Evolutionary conservation across 2,329 filamentous ascomycete species (phyloP), one percentile per base, ranked within the genome.

Genomic region (Shiraia sp.): DNA sequence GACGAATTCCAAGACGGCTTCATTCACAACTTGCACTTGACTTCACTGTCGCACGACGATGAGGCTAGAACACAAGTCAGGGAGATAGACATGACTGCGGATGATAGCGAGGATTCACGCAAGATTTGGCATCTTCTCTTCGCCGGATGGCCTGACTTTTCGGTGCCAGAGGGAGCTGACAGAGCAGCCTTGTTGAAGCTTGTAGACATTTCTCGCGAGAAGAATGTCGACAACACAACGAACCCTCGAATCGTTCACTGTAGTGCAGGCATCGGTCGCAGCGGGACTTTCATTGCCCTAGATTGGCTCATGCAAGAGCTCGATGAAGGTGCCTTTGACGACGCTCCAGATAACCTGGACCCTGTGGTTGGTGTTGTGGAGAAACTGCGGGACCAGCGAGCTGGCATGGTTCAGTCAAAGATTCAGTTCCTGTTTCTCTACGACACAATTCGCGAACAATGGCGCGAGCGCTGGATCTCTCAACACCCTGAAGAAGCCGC

Each of bases 271-370:
- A 92, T 99, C 10, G 93, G 93, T 10, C 83, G 93, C 40, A 95
- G 88, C 6, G 93, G 93, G 24, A 97, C 93, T 0, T 99, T 97
- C 65, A 96, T 99, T 59, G 87, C 90, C 2, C 79, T 99, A n/a
- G 93, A 97, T 70, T 90, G 95, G 68, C 80, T 99, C 17, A 78
- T 95, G 50, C 80, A 85, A 25, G 90, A 96, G 69, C 78, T 97
- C 8, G 83, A 88, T 17, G 79, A 83, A 5, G 92, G 90, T 35
- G 78, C 83, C 15, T 72, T 95, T 35, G 77, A 78, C 45, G 36
- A 50, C 27, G 52, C 71, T 7, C 70, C 74, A 8, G 71, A 76
- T 9, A 72, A 76, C 32, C 61, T 70, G 17, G 91, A 96, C 59
- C 80, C 86, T 2, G 79, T 99, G 28, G 88, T 84, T 53, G 79